A percentile compares a stretch with the other conserved stretches of the same genome.
phyloP scores from a whole-genome alignment of 1,139 yeast species.

The Yarrowia galli region DNA sequence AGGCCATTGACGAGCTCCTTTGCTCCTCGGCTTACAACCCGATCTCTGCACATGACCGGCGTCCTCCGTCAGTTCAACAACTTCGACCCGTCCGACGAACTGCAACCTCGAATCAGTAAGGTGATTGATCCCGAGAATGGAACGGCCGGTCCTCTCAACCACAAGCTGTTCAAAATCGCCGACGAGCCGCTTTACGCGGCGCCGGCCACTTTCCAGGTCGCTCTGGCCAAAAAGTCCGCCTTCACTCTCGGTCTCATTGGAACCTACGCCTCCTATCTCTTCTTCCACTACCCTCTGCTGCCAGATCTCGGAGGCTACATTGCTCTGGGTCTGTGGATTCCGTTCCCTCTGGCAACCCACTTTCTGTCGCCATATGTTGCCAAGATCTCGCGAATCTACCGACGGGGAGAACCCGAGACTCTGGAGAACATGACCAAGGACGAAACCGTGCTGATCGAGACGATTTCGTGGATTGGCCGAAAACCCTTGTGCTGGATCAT shows the following conservation, averaged over 20 bases:
- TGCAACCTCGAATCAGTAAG: slow-evolving; percentile 2
- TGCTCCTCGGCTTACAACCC: neutral
- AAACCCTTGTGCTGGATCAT: slow-evolving; percentile 68
- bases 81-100: slow-evolving; percentile 37
- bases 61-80: slow-evolving; percentile 28
- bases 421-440: slow-evolving; percentile 64
- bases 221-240: slow-evolving; percentile 29
- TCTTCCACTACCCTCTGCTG: slow-evolving; percentile 20
- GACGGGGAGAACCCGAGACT: slow-evolving; percentile 66
- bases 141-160: slow-evolving; percentile 1
- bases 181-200: slow-evolving; percentile 37
- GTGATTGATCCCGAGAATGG: slow-evolving; percentile 14
- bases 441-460: slow-evolving; percentile 74
- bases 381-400: slow-evolving; percentile 73
- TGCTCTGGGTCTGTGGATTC: slow-evolving; percentile 30
- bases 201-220: slow-evolving; percentile 32
- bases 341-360: slow-evolving; percentile 6
- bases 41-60: slow-evolving; percentile 1
- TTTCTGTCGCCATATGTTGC: slow-evolving; percentile 64
- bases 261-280: slow-evolving; percentile 28
- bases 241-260: slow-evolving; percentile 30
- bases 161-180: slow-evolving; percentile 20
- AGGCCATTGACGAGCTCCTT: neutral
- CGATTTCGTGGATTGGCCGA: slow-evolving; percentile 70
- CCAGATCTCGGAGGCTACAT: slow-evolving; percentile 25